Evolutionary conservation across 129 eudicot species (phyloP).

Genomic region (Saussurea involucrata): DNA sequence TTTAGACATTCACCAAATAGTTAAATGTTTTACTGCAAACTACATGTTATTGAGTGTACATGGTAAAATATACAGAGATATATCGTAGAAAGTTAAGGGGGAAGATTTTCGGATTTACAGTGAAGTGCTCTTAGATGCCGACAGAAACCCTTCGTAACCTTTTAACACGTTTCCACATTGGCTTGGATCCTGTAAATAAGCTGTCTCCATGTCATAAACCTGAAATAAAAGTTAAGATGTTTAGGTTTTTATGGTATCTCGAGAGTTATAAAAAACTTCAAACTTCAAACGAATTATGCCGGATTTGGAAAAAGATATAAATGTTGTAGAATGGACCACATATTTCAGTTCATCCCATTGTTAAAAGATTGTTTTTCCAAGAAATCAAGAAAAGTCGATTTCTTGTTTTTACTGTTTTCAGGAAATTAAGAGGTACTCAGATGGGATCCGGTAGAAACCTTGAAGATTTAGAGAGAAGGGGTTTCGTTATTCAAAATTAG

Average conservation of each 20-base stretch:
- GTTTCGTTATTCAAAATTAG: too few species aligned
- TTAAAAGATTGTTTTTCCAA: too few species aligned
- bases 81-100: slow-evolving; percentile 1
- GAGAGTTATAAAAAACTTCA: not conserved
- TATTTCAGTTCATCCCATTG: too few species aligned
- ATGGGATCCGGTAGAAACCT: too few species aligned
- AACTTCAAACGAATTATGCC: not conserved
- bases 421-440: too few species aligned
- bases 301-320: not conserved
- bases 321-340: too few species aligned
- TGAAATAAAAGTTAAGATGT: slow-evolving; percentile 19
- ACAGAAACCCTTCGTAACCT: slow-evolving; percentile 88
- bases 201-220: slow-evolving; percentile 97
- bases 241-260: not conserved
- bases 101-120: slow-evolving; percentile 43
- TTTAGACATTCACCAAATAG: not conserved
- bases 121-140: slow-evolving; percentile 83
- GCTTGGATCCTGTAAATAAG: slow-evolving; percentile 89
- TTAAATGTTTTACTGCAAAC: not conserved
- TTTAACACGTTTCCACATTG: slow-evolving; percentile 98
- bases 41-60: not conserved
- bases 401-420: too few species aligned
- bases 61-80: not conserved
- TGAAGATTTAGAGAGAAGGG: too few species aligned
- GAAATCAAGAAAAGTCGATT: too few species aligned